phyloP scores from a whole-genome alignment of 805 yeast species.

The Helenozyma baotianmanensis region DNA sequence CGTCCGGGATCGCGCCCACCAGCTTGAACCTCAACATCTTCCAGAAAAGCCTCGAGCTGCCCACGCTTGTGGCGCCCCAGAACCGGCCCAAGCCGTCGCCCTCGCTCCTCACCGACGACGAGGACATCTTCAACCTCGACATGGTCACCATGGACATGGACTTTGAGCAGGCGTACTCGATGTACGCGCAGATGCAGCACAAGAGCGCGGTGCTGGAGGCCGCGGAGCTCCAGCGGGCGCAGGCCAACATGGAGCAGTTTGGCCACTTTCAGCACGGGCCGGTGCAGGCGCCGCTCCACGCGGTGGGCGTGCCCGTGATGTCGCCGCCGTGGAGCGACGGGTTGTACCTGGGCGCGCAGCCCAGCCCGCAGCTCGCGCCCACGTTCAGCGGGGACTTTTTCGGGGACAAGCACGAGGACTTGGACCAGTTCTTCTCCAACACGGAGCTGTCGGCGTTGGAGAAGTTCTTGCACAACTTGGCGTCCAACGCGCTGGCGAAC shows the following conservation, averaged over 20 bases:
- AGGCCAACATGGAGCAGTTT: no score
- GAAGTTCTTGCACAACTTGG: conserved; percentile 37
- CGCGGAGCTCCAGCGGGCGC: conserved; percentile 36
- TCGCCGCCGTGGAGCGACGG: neutral
- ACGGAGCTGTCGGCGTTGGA: conserved; percentile 26
- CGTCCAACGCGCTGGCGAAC: conserved; percentile 23
- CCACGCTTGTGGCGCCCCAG: neutral
- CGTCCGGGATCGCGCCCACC: conserved; percentile 10
- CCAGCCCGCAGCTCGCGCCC: neutral
- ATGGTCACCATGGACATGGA: conserved; percentile 39
- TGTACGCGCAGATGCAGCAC: conserved; percentile 37
- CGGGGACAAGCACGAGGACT: conserved; percentile 9
- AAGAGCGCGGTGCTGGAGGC: conserved; percentile 30
- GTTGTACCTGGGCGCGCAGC: neutral
- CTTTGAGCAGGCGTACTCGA: conserved; percentile 41
- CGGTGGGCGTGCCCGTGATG: neutral
- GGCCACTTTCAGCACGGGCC: conserved; percentile 12
- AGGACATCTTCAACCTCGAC: conserved; percentile 21
- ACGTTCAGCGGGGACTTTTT: neutral
- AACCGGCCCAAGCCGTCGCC: neutral
- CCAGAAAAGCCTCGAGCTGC: conserved; percentile 1
- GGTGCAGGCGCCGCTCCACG: neutral
- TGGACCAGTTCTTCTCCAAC: conserved; percentile 17
- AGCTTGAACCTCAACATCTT: conserved; percentile 12
- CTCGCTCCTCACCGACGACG: conserved; percentile 13